Percentiles rank a stretch among this genome's conserved stretches.
These are phyloP conservation scores for Avena insularis DNA, from an alignment of 176 grass and related monocot species.

Conservation along the genomic window DNA sequence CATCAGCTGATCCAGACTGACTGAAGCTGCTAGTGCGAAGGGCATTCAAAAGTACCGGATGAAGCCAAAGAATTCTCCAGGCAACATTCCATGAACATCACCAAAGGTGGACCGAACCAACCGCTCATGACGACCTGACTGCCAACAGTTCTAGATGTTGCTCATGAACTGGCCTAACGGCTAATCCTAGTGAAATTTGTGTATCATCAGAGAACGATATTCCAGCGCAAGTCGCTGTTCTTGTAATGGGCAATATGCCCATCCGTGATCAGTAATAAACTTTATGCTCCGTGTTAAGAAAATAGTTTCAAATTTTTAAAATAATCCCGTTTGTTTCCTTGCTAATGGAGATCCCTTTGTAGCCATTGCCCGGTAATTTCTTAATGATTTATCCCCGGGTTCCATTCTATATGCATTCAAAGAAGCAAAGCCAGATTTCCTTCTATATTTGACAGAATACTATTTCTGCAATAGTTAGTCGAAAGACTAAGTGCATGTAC, in stretches of 20 bases:
- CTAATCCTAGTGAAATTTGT: too few species aligned
- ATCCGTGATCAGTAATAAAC: too few species aligned
- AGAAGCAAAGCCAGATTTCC: background rate
- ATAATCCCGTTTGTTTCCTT: background rate
- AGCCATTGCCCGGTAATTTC: background rate
- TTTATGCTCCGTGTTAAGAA: too few species aligned
- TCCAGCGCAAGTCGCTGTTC: too few species aligned
- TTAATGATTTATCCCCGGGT: background rate
- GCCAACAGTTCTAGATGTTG: background rate
- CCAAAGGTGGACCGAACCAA: slow-evolving; percentile 17
- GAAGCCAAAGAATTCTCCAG: background rate
- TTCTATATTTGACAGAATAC: background rate
- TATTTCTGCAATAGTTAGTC: background rate
- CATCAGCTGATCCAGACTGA: background rate
- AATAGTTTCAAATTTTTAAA: background rate
- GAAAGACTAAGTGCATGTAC: background rate
- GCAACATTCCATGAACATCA: background rate
- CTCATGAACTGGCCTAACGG: too few species aligned
- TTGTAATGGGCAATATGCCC: too few species aligned
- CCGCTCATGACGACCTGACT: background rate
- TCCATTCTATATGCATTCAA: background rate
- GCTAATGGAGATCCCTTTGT: background rate
- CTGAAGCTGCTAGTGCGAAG: background rate
- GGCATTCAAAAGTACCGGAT: background rate
- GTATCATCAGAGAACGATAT: too few species aligned